Evolutionary conservation across 306 rosid genomes (phyloP), one percentile per base, ranked within the genome.

Genomic region (Vigna trinervia): DNA sequence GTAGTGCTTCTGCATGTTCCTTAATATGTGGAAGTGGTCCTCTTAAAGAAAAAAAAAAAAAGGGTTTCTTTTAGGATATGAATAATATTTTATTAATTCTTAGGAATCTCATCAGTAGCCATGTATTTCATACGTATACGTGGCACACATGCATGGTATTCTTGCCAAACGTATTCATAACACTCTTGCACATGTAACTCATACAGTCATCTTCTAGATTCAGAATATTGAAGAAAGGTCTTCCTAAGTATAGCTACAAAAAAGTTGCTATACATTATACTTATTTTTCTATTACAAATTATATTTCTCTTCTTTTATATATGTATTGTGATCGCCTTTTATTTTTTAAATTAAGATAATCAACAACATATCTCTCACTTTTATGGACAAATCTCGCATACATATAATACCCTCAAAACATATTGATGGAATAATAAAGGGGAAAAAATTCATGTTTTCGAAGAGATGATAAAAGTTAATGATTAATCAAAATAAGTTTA

Each of bases 11-110:
- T 14, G 46, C 68, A 61, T 75, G 88, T 77, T 86, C 91, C 96
- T 81, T 86, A 69, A 78, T 73, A 83, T 73, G 69, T 86, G 87
- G 94, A 83, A 83, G 84, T 86, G 94, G 97, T 88, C 93, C 87
- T 81, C 61, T 26, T 73, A 12, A 76, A 3, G 36, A 48, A 54
- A 14, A 20, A 1, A 12, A 68, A 67, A 45, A 30, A 52, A 28
- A 1, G 39, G 78, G 34, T 76, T 39, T 1, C 15, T 26, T 69
- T 45, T 13, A 15, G 39, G 7, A 36, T 36, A 36, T 36, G 8
- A 36, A 36, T 36, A 8, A 17, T 17, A 17, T 32, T 32, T 32
- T 32, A 34, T 4, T 4, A 4, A 34, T 34, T 34, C 38, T 34
- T 34, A 34, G 38, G 38, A 8, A 54, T 69, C 63, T 79, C 64